phyloP scores from a whole-genome alignment of 139 green algal genomes.

The Tetratostichococcus sp. region DNA sequence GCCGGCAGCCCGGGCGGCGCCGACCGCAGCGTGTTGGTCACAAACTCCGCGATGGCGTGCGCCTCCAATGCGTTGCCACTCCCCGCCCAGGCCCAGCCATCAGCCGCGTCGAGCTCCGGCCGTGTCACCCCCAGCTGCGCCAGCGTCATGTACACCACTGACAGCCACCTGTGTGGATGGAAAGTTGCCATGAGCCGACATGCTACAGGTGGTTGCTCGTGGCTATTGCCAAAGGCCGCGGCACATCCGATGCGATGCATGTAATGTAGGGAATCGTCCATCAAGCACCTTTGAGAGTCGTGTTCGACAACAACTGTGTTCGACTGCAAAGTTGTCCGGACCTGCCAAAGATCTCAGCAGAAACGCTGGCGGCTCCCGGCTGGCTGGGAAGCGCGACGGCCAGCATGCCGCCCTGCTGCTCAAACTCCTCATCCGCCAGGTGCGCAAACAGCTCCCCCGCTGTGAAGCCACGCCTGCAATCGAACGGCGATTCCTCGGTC shows the following conservation, averaged over 20 bases:
- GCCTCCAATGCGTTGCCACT: constrained; percentile 15
- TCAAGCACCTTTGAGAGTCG: too few relatives aligned
- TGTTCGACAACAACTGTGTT: too few relatives aligned
- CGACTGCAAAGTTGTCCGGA: background rate
- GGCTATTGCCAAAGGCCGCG: too few relatives aligned
- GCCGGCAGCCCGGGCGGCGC: background rate
- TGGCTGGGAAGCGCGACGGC: constrained; percentile 4
- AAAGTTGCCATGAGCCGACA: too few relatives aligned
- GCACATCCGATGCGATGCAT: too few relatives aligned
- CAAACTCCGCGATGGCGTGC: constrained; percentile 31
- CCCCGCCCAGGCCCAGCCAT: background rate
- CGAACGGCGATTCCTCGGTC: constrained; percentile 1
- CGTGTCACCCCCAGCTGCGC: constrained; percentile 68
- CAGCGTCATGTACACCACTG: constrained; percentile 48
- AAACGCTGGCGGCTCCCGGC: background rate
- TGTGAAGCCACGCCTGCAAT: constrained; percentile 19
- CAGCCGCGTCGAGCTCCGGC: constrained; percentile 15
- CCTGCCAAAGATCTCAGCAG: constrained; percentile 4
- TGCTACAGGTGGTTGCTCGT: too few relatives aligned
- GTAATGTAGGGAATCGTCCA: too few relatives aligned
- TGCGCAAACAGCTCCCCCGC: constrained; percentile 38
- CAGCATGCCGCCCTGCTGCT: constrained; percentile 43
- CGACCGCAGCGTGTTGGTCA: constrained; percentile 18
- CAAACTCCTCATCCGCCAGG: constrained; percentile 41
- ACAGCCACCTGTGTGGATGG: constrained; percentile 36